A percentile compares a stretch with the other conserved stretches of the same genome.
Conservation (phyloP, 257 asterid genomes). For the Paraleonurus japonicus region DNA sequence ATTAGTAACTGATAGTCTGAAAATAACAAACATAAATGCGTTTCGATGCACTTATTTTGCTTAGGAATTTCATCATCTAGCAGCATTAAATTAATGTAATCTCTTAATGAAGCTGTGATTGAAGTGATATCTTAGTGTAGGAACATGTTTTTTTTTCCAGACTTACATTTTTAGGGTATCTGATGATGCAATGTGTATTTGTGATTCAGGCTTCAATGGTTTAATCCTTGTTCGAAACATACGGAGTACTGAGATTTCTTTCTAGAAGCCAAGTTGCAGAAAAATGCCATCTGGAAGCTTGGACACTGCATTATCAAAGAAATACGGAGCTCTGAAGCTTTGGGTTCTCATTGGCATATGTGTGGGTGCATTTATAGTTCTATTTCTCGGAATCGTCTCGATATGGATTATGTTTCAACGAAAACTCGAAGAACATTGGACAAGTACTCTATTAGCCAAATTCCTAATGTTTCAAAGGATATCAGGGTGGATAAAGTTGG, state of each 20-base stretch:
- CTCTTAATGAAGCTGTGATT: background rate
- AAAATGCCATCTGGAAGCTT: constrained; percentile 63
- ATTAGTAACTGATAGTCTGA: constrained; percentile 6
- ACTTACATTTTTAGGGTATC: constrained; percentile 21
- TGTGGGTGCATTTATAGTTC: constrained; percentile 69
- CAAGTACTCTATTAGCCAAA: constrained; percentile 52
- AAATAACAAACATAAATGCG: constrained; percentile 8
- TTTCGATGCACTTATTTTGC: constrained; percentile 19
- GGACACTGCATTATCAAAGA: constrained; percentile 56
- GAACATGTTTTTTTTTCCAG: background rate
- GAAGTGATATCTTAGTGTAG: constrained; percentile 4
- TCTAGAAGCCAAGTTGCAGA: constrained; percentile 21
- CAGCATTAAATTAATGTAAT: background rate
- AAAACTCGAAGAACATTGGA: constrained; percentile 57
- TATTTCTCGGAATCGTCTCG: constrained; percentile 70
- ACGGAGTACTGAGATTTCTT: constrained; percentile 10
- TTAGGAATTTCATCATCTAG: background rate
- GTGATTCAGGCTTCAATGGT: constrained; percentile 54
- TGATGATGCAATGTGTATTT: constrained; percentile 27
- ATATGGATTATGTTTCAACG: constrained; percentile 67
- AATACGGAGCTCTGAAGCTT: constrained; percentile 66
- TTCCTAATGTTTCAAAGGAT: constrained; percentile 79
- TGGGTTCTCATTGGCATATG: constrained; percentile 85
- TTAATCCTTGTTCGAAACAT: constrained; percentile 22
- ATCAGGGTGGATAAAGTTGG: constrained; percentile 71